These are phyloP conservation scores for Lactifluus piperatus DNA, from an alignment of 768 basidiomycete species.

Conservation along the genomic window DNA sequence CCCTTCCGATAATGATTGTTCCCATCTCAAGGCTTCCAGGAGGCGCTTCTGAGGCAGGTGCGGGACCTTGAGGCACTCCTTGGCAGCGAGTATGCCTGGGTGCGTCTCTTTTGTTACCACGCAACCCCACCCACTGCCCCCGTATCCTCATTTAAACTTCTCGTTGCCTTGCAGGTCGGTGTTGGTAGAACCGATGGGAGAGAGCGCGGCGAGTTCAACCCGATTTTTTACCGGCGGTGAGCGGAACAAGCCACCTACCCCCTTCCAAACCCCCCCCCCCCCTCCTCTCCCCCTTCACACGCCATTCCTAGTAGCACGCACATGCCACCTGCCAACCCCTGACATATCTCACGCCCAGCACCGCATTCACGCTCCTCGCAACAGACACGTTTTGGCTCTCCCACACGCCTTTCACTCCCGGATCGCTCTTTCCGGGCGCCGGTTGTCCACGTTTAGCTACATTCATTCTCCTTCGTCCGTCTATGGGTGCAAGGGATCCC, in stretches of 20 bases:
- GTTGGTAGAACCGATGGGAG: slow-evolving; percentile 56
- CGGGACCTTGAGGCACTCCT: slow-evolving; percentile 45
- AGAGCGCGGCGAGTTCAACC: slow-evolving; percentile 48
- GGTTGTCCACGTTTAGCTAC: slow-evolving; percentile 44
- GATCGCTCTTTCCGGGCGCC: slow-evolving; percentile 42
- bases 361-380: slow-evolving; percentile 30
- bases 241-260: slow-evolving; percentile 19
- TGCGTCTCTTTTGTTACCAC: slow-evolving; percentile 22
- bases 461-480: slow-evolving; percentile 31
- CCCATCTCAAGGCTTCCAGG: slow-evolving; percentile 38
- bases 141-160: not conserved
- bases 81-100: slow-evolving; percentile 47
- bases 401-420: slow-evolving; percentile 41
- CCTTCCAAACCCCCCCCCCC: too few species aligned
- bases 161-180: slow-evolving; percentile 35
- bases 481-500: not conserved
- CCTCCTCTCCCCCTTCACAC: not conserved
- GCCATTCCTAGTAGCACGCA: not conserved
- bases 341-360: slow-evolving; percentile 20
- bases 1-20: not conserved
- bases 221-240: slow-evolving; percentile 48
- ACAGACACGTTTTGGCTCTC: slow-evolving; percentile 51
- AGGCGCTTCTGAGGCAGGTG: slow-evolving; percentile 49
- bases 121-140: not conserved
- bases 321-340: not conserved